Evolutionary conservation across 179 eudicot species (phyloP), one percentile per base, ranked within the genome.

Genomic region (Beta corolliflora): DNA sequence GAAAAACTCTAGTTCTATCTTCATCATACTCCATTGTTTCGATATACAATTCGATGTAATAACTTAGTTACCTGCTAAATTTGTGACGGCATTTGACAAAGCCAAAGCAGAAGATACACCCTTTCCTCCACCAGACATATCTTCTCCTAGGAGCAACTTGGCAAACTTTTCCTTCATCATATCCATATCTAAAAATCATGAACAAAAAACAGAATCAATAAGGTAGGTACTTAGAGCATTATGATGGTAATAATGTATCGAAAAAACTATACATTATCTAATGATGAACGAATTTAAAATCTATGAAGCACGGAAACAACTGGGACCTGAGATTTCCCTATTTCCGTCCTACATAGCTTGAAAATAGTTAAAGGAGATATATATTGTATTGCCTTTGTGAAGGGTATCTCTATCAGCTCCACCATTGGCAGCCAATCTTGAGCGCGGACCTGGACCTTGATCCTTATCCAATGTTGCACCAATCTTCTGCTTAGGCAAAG

Each of bases 71-170:
- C 94, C 94, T 82, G 93, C 94, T 58, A 90, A 79, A 75, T 91
- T 91, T 52, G 94, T 91, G 80, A 91, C 83, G 59, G 94, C 94
- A 80, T 91, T 91, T 18, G 94, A 91, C 87, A 91, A 84, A 11
- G 93, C 94, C 86, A 91, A 86, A 54, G 94, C 94, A 0, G 94
- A 91, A 45, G 94, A 91, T 50, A 90, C 93, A 36, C 94, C 94
- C 73, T 91, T 91, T 79, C 92, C 94, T 31, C 94, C 94, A 67
- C 94, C 92, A 4, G 94, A 91, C 90, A 88, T 91, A 75, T 91
- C 94, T 55, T 91, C 94, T 36, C 94, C 92, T 11, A 91, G 84
- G 9, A 91, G 91, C 84, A 91, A 85, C 85, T 91, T 91, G 12
- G 92, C 89, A 69, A 91, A 91, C 68, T 78, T 88, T 31, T 91